These are phyloP conservation scores for Stagonosporopsis tanaceti DNA, from an alignment of 2,329 filamentous ascomycete genomes.

Conservation along the genomic window DNA sequence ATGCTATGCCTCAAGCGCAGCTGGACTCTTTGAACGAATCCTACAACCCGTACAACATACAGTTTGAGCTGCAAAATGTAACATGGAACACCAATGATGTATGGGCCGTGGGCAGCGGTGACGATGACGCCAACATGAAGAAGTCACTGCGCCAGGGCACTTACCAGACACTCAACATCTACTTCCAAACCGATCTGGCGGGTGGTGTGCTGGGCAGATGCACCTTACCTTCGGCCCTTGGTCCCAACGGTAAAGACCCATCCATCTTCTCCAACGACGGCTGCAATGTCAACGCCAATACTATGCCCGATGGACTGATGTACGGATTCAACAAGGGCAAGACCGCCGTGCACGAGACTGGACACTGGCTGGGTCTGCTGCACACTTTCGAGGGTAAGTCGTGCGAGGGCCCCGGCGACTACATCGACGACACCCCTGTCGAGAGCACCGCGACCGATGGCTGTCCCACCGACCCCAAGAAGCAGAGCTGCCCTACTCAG, in stretches of 20 bases:
- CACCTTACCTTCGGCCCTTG: conserved; percentile 56
- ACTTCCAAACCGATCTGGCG: conserved; percentile 64
- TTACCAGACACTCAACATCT: conserved; percentile 65
- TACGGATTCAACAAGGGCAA: conserved; percentile 59
- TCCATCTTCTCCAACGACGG: conserved; percentile 60
- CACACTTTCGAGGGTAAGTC: conserved; percentile 58
- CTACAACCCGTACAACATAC: conserved; percentile 61
- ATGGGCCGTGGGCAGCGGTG: conserved; percentile 59
- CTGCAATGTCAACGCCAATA: conserved; percentile 65
- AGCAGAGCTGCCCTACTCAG: conserved; percentile 60
- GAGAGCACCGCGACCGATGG: conserved; percentile 60
- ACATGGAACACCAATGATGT: conserved; percentile 62
- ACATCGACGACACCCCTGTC: conserved; percentile 54
- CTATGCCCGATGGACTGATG: conserved; percentile 62
- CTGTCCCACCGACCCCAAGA: conserved; percentile 58
- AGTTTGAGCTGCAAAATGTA: conserved; percentile 59
- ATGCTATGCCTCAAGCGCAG: conserved; percentile 52
- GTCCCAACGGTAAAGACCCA: conserved; percentile 48
- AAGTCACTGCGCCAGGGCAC: conserved; percentile 60
- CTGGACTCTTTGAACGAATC: conserved; percentile 51
- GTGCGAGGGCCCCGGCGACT: conserved; percentile 56
- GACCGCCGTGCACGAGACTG: conserved; percentile 58
- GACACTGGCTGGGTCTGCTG: conserved; percentile 58
- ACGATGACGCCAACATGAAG: conserved; percentile 63
- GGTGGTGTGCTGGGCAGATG: conserved; percentile 62